Percentiles rank a stretch among this genome's conserved stretches.
phyloP scores from a whole-genome alignment of 306 rosid genomes.

The Rosa rugosa region DNA sequence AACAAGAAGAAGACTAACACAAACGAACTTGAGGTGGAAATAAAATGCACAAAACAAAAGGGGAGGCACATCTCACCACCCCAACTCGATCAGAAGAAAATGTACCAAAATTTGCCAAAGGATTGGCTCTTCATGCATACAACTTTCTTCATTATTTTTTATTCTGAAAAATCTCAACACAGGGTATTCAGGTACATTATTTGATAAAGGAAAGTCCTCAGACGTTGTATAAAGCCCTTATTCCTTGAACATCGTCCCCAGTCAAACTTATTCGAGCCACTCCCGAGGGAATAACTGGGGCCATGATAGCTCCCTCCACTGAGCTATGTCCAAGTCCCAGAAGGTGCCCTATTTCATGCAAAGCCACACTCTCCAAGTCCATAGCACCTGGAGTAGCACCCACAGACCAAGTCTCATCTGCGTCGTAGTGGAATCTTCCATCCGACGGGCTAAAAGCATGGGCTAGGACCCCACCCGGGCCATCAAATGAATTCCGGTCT shows the following conservation, averaged over 20 bases:
- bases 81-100: no score
- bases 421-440: conserved; percentile 45
- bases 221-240: neutral
- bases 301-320: conserved; percentile 26
- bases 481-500: neutral
- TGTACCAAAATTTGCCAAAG: no score
- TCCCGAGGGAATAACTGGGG: neutral
- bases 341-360: conserved; percentile 49
- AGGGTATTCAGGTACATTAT: no score
- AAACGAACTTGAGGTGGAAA: no score
- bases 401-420: conserved; percentile 24
- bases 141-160: no score
- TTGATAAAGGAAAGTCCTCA: neutral
- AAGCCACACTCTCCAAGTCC: conserved; percentile 28
- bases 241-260: neutral
- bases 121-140: no score
- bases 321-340: conserved; percentile 38
- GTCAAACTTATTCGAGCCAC: neutral
- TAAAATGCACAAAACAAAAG: no score
- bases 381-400: neutral
- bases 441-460: conserved; percentile 32
- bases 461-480: neutral
- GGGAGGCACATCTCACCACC: no score
- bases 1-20: no score
- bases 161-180: no score